Percentiles rank a stretch among this genome's conserved stretches.
These are phyloP conservation scores for Manihot esculenta DNA, from an alignment of 441 rosid species.

Conservation along the genomic window DNA sequence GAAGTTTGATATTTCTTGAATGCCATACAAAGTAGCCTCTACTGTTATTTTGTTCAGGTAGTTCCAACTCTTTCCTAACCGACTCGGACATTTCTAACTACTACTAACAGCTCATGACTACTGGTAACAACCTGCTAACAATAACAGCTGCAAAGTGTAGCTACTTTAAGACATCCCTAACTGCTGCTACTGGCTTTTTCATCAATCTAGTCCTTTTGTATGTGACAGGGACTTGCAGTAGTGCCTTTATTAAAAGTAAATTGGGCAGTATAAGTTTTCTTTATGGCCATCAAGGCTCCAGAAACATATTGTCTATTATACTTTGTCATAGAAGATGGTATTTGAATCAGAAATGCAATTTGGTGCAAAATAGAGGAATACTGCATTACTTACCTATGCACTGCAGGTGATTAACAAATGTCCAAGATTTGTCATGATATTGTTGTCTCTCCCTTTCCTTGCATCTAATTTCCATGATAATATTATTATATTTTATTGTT, in stretches of 20 bases:
- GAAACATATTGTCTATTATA: not conserved
- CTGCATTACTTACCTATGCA: not conserved
- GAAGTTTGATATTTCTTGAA: no score
- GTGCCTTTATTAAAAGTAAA: not conserved
- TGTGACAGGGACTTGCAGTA: not conserved
- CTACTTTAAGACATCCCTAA: no score
- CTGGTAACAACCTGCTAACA: no score
- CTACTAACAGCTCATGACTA: no score
- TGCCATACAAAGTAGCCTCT: no score
- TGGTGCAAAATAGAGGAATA: not conserved
- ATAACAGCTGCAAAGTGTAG: no score
- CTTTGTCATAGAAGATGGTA: not conserved
- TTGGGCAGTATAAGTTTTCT: not conserved
- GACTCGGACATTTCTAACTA: no score
- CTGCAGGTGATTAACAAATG: not conserved
- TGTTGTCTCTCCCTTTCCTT: not conserved
- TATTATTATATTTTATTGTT: no score
- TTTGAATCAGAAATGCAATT: not conserved
- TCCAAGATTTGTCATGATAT: not conserved
- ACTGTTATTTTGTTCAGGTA: no score
- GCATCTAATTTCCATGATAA: not conserved
- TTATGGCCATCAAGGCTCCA: not conserved
- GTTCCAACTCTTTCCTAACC: no score
- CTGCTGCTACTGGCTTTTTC: no score
- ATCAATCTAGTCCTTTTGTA: no score